phyloP scores from a whole-genome alignment of 2,329 filamentous ascomycete genomes.

The Venturia effusa region DNA sequence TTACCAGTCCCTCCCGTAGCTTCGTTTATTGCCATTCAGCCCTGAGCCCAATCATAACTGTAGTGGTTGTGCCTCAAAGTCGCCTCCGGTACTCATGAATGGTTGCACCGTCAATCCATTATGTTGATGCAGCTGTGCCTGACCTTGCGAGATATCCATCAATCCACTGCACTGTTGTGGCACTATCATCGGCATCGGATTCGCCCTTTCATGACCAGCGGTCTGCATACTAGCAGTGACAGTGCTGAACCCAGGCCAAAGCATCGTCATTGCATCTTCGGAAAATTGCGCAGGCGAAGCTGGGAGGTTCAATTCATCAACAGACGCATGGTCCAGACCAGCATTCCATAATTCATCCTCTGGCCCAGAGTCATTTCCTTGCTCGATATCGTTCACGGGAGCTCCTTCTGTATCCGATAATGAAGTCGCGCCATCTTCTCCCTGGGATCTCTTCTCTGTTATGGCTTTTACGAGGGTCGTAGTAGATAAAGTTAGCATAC shows the following conservation, averaged over 20 bases:
- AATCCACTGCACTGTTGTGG: background rate
- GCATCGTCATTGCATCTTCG: slow-evolving; percentile 3
- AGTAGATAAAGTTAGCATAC: slow-evolving; percentile 18
- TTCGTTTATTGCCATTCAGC: background rate
- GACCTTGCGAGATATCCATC: background rate
- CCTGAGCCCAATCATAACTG: background rate
- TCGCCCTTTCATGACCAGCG: too few species aligned
- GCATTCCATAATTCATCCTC: slow-evolving; percentile 6
- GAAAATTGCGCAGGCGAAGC: slow-evolving; percentile 3
- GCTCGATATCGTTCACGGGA: background rate
- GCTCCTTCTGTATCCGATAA: background rate
- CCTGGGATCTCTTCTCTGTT: slow-evolving; percentile 11
- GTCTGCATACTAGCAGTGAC: background rate
- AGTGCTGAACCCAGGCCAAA: background rate
- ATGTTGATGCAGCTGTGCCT: background rate
- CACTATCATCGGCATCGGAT: background rate
- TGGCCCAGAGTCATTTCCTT: background rate
- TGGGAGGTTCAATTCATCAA: background rate
- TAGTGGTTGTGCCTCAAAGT: slow-evolving; percentile 2
- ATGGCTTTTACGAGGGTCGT: slow-evolving; percentile 19
- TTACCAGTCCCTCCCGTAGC: background rate
- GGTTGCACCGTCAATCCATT: slow-evolving; percentile 2
- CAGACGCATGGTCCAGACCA: background rate
- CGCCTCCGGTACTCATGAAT: background rate
- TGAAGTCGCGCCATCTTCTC: background rate